A percentile compares a stretch with the other conserved stretches of the same genome.
These are phyloP conservation scores for Vanderwaltozyma tropicalis DNA, from an alignment of 805 yeast genomes.

Conservation along the genomic window DNA sequence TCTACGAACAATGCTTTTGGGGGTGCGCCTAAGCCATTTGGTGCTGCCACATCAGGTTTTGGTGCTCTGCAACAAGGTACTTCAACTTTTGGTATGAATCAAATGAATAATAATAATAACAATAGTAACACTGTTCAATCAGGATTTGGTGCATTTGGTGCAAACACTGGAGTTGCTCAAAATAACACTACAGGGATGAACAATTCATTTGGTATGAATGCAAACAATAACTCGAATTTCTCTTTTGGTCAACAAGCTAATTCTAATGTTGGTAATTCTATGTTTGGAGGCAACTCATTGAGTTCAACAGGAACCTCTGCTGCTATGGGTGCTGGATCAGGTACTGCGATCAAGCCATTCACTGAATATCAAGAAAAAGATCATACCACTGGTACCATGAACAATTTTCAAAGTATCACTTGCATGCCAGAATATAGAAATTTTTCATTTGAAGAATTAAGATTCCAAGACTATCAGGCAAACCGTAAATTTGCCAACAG, in stretches of 20 bases:
- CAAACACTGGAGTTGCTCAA: constrained; percentile 19
- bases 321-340: constrained; percentile 26
- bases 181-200: constrained; percentile 7
- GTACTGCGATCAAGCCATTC: constrained; percentile 66
- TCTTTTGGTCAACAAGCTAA: constrained; percentile 1
- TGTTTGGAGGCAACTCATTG: constrained; percentile 18
- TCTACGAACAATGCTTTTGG: constrained; percentile 15
- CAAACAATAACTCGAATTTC: constrained; percentile 11
- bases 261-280: not conserved
- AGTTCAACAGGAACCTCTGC: constrained; percentile 1
- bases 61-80: constrained; percentile 15
- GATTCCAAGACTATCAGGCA: constrained; percentile 80
- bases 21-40: constrained; percentile 13
- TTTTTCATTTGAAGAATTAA: constrained; percentile 76
- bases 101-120: constrained; percentile 6
- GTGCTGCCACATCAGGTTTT: constrained; percentile 14
- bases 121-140: constrained; percentile 5
- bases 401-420: constrained; percentile 61
- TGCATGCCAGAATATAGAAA: constrained; percentile 86
- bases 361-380: constrained; percentile 67
- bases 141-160: constrained; percentile 33
- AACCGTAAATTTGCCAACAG: constrained; percentile 28
- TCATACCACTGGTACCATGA: constrained; percentile 40
- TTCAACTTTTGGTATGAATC: constrained; percentile 34
- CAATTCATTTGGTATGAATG: constrained; percentile 2